Percentiles rank a stretch among this genome's conserved stretches.
Evolutionary conservation across 192 early-diverging fungal species (phyloP).

Genomic region (Endogone sp.): DNA sequence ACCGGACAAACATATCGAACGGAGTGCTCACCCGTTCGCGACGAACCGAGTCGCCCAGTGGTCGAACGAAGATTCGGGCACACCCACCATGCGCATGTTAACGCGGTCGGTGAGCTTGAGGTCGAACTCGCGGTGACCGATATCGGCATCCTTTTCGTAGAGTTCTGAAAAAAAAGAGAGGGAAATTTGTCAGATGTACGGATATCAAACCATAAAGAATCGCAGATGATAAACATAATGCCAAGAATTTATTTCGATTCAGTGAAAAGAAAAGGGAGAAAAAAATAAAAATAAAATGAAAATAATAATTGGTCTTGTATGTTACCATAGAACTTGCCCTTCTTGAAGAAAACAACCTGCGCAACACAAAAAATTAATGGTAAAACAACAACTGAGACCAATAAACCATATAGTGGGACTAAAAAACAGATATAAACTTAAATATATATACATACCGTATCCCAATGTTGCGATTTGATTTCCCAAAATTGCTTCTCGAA

Average conservation of each 20-base stretch:
- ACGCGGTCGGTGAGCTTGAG: slow-evolving; percentile 93
- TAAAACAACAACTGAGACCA: background rate
- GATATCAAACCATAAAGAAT: no score
- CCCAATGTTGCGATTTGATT: slow-evolving; percentile 92
- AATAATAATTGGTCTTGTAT: background rate
- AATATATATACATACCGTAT: slow-evolving; percentile 55
- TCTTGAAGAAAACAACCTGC: slow-evolving; percentile 96
- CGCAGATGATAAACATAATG: no score
- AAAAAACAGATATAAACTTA: background rate
- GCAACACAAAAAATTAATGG: background rate
- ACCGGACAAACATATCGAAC: no score
- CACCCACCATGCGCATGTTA: slow-evolving; percentile 99
- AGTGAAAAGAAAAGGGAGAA: background rate
- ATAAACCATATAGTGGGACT: background rate
- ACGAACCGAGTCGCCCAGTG: slow-evolving; percentile 96
- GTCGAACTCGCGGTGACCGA: slow-evolving; percentile 95
- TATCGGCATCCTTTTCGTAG: slow-evolving; percentile 98
- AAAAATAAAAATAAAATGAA: slow-evolving; percentile 1
- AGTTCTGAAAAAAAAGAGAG: slow-evolving; percentile 65
- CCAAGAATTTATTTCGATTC: background rate
- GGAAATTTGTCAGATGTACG: no score
- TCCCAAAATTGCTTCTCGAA: slow-evolving; percentile 99
- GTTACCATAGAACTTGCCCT: slow-evolving; percentile 91
- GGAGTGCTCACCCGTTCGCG: slow-evolving; percentile 80
- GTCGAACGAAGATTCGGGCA: slow-evolving; percentile 92